Conservation (phyloP, 306 rosid species). For the Vigna hirtella region DNA sequence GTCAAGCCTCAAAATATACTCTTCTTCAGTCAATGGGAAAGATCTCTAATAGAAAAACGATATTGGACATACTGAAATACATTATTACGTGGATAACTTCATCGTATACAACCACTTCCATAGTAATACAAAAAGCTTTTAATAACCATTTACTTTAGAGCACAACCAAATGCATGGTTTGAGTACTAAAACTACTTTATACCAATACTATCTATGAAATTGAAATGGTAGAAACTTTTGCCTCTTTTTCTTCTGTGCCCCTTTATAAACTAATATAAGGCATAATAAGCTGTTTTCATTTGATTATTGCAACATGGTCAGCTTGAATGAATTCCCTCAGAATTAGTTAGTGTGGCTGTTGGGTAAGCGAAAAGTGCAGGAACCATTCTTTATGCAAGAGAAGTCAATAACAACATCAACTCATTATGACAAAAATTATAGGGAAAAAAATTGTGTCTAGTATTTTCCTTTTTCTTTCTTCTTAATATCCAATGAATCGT, state of each 20-base stretch:
- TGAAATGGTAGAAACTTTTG: not conserved
- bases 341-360: not conserved
- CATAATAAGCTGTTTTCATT: not conserved
- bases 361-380: not conserved
- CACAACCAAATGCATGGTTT: slow-evolving; percentile 18
- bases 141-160: slow-evolving; percentile 11
- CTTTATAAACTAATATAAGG: not conserved
- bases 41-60: slow-evolving; percentile 66
- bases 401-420: not conserved
- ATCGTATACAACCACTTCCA: slow-evolving; percentile 11
- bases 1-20: slow-evolving; percentile 92
- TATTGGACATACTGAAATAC: slow-evolving; percentile 29
- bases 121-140: not conserved
- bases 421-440: not conserved
- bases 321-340: not conserved
- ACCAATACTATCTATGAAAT: not conserved
- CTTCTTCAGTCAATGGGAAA: slow-evolving; percentile 96
- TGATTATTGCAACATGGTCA: not conserved
- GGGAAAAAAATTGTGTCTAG: not conserved
- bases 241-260: not conserved
- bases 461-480: not conserved
- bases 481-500: slow-evolving; percentile 9
- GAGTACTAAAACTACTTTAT: slow-evolving; percentile 12
- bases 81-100: slow-evolving; percentile 28
- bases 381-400: not conserved